Evolutionary conservation across 805 yeast genomes (phyloP), one percentile per base, ranked within the genome.

Genomic region (Tetrapisispora pingtungensis): DNA sequence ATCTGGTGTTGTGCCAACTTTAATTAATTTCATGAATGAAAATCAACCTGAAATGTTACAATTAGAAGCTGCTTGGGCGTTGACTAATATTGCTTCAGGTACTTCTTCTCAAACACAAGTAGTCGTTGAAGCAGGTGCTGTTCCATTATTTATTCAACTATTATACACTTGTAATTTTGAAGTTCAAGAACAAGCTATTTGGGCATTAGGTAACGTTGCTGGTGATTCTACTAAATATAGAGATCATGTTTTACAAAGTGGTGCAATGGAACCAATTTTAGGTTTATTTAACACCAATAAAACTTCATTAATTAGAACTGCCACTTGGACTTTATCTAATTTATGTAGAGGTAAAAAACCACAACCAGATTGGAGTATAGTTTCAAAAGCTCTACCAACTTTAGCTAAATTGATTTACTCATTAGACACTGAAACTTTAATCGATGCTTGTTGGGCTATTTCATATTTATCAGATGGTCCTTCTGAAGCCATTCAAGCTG

Each of bases 61-160:
- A 68, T 77, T 93, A 57, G 98, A 93, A 71, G 96, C 97, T 12
- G 97, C 98, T 8, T 93, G 98, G 98, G 97, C 97, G n/a, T 75
- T 93, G 55, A 93, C 98, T 41, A 93, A 93, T 64, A 90, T 93
- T 64, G 97, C 97, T 19, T 86, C 96, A 4, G 98, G 98, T 50
- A 72, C 82, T 42, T 78, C 95, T 35, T 83, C 78, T 40, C 97
- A 93, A 68, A 93, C 98, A 18, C 77, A 75, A 56, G 81, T 81
- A 36, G 97, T 93, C 44, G 93, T 93, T 45, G 90, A 88, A 50
- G 81, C 90, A 4, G 94, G 90, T 43, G 97, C 97, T 0, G 94
- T 93, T 36, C 97, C 97, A 17, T 70, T 80, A 44, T 88, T 93
- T 66, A 95, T 93, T 37, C 75, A 81, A 52, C 72, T 93, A 54